These are phyloP conservation scores for Ophiosphaerella narmari DNA, from an alignment of 2,329 filamentous ascomycete species.

Conservation along the genomic window DNA sequence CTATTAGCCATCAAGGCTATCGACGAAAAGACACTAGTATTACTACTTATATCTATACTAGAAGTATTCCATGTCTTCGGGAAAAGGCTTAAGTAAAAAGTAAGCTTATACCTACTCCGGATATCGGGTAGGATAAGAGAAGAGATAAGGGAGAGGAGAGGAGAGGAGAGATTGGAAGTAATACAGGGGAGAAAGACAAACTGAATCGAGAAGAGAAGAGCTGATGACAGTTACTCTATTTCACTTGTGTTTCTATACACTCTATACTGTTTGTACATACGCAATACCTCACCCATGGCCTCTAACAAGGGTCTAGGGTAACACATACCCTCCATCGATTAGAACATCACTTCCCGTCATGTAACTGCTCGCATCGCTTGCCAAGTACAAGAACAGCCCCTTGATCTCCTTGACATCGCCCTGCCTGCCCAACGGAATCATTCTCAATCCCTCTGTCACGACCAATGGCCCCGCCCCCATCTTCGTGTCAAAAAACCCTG, in stretches of 20 bases:
- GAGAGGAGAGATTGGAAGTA: background rate
- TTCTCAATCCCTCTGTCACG: constrained; percentile 70
- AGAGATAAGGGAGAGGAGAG: constrained; percentile 31
- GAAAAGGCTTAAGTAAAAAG: constrained; percentile 49
- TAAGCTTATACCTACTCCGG: constrained; percentile 50
- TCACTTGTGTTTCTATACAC: no score
- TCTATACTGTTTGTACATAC: no score
- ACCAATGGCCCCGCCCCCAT: constrained; percentile 63
- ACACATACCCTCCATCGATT: constrained; percentile 74
- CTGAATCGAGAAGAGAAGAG: constrained; percentile 12
- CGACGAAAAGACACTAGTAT: background rate
- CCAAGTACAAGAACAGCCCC: constrained; percentile 78
- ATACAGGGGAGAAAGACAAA: constrained; percentile 2
- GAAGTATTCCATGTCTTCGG: constrained; percentile 52
- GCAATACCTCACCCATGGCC: no score
- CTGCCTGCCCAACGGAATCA: constrained; percentile 77
- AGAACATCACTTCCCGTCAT: constrained; percentile 75
- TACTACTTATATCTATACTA: constrained; percentile 50
- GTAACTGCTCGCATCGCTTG: constrained; percentile 78
- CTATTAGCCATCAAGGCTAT: no score
- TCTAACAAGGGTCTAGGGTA: constrained; percentile 28
- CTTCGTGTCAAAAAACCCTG: constrained; percentile 69
- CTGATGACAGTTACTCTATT: constrained; percentile 2
- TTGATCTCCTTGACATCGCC: constrained; percentile 76
- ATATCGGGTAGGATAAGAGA: constrained; percentile 43